phyloP scores from a whole-genome alignment of 129 eudicot genomes.

The Centella asiatica region DNA sequence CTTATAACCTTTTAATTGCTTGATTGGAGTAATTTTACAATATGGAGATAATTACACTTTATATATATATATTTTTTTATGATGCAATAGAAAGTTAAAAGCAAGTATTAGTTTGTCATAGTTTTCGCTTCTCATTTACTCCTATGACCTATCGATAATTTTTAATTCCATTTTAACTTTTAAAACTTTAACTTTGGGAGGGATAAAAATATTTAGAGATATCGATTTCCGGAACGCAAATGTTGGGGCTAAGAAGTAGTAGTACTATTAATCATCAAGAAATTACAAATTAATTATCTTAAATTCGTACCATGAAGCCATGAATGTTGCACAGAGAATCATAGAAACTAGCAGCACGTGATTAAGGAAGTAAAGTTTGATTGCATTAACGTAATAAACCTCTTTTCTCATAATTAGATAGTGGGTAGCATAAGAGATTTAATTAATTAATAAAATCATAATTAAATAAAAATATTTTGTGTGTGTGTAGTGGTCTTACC shows the following conservation, averaged over 20 bases:
- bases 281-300: background rate
- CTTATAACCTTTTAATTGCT: too few species aligned
- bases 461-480: too few species aligned
- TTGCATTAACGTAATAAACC: background rate
- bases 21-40: too few species aligned
- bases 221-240: background rate
- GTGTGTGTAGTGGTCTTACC: background rate
- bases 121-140: too few species aligned
- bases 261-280: background rate
- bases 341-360: background rate
- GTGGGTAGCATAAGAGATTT: constrained; percentile 1
- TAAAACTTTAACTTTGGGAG: too few species aligned
- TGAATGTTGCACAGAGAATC: background rate
- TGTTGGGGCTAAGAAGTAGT: background rate
- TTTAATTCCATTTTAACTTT: too few species aligned
- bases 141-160: too few species aligned
- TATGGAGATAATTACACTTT: too few species aligned
- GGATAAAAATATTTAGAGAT: too few species aligned
- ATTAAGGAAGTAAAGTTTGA: constrained; percentile 6
- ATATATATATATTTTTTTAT: too few species aligned
- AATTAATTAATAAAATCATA: background rate
- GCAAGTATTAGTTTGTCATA: too few species aligned
- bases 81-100: too few species aligned
- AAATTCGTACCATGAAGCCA: background rate
- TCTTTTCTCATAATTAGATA: background rate